Percentiles rank a stretch among this genome's conserved stretches.
Evolutionary conservation across 306 rosid species (phyloP).

Genomic region (Lupinus albus): DNA sequence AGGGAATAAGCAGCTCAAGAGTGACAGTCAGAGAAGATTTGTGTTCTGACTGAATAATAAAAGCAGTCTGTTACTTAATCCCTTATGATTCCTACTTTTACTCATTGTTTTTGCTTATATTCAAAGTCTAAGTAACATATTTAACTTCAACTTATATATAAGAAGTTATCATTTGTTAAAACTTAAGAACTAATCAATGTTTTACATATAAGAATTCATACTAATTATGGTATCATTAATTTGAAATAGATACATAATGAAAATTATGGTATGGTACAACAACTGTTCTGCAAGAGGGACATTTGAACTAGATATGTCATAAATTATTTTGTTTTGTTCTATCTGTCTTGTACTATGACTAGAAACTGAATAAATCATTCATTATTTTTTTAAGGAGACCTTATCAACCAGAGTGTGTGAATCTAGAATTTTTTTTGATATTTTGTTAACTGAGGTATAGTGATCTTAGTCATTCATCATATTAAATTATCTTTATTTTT

Average conservation of each 20-base stretch:
- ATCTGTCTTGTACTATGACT: not conserved
- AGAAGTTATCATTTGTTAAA: conserved; percentile 25
- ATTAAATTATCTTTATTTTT: too few relatives aligned
- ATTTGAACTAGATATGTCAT: not conserved
- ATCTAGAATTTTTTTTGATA: too few relatives aligned
- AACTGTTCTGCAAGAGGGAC: conserved; percentile 3
- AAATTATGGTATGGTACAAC: not conserved
- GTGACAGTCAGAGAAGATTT: conserved; percentile 37
- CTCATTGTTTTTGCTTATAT: conserved; percentile 42
- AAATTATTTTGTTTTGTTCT: not conserved
- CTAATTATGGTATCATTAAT: not conserved
- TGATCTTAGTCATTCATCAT: too few relatives aligned
- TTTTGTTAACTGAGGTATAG: too few relatives aligned
- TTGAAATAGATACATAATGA: conserved; percentile 9
- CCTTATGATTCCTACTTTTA: not conserved
- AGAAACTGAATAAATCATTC: not conserved
- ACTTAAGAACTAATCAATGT: not conserved
- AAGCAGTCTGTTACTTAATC: conserved; percentile 7
- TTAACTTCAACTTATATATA: conserved; percentile 1
- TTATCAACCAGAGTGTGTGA: not conserved
- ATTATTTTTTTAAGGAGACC: not conserved
- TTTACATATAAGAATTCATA: not conserved
- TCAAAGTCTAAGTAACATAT: conserved; percentile 38
- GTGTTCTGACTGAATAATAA: conserved; percentile 31
- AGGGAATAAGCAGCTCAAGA: conserved; percentile 39